Evolutionary conservation across 306 rosid genomes (phyloP).

Genomic region (Rosa lucieae): DNA sequence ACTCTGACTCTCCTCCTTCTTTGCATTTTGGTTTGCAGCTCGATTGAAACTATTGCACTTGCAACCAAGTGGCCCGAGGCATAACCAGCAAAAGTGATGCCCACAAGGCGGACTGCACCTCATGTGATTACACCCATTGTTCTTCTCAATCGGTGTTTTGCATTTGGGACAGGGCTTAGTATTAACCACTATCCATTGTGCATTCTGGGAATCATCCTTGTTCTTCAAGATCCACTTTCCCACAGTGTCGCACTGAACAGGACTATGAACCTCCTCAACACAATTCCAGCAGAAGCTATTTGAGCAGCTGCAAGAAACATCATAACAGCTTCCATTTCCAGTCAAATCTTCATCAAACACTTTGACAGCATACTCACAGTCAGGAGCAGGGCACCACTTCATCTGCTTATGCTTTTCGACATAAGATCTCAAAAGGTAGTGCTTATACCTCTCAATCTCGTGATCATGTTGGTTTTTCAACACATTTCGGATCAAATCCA

Average conservation of each 20-base stretch:
- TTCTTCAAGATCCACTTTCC: conserved; percentile 87
- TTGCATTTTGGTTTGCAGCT: neutral
- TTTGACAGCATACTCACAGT: conserved; percentile 75
- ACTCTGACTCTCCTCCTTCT: conserved; percentile 20
- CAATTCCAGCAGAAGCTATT: conserved; percentile 92
- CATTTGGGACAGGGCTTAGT: conserved; percentile 89
- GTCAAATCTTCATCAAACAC: conserved; percentile 52
- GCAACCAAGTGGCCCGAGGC: conserved; percentile 40
- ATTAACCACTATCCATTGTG: conserved; percentile 79
- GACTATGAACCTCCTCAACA: conserved; percentile 93
- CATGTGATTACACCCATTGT: conserved; percentile 86
- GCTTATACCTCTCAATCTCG: conserved; percentile 56
- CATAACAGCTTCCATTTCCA: conserved; percentile 57
- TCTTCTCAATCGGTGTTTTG: conserved; percentile 82
- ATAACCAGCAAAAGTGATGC: conserved; percentile 83
- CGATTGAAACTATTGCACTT: conserved; percentile 1
- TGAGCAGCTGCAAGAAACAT: conserved; percentile 79
- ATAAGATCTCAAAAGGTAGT: conserved; percentile 75
- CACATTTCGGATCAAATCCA: conserved; percentile 52
- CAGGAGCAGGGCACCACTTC: conserved; percentile 93
- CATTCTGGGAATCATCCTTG: conserved; percentile 85
- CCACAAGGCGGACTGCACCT: conserved; percentile 76
- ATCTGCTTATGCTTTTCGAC: conserved; percentile 77
- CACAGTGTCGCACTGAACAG: conserved; percentile 90
- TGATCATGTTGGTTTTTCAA: conserved; percentile 38